A percentile compares a stretch with the other conserved stretches of the same genome.
Conservation (phyloP, 331 rosid genomes). For the Pyracantha coccinea region DNA sequence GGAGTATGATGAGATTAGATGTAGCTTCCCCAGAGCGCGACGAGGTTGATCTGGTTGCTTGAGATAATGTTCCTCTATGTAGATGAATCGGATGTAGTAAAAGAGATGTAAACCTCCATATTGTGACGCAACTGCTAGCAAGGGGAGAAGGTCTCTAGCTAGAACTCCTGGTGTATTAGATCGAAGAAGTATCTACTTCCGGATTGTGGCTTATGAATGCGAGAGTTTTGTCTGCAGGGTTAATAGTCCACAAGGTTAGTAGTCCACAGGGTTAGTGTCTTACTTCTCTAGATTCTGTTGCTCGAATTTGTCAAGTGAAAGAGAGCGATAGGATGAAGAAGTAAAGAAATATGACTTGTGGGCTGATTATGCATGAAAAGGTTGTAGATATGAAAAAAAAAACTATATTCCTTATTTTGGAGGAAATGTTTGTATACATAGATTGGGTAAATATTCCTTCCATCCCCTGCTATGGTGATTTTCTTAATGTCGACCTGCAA, state of each 20-base stretch:
- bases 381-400: no score
- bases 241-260: neutral
- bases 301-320: neutral
- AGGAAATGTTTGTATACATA: no score
- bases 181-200: neutral
- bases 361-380: no score
- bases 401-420: no score
- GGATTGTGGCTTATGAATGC: neutral
- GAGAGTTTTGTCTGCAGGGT: neutral
- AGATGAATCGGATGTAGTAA: neutral
- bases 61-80: slow-evolving; percentile 10
- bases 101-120: neutral
- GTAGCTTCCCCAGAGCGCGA: slow-evolving; percentile 70
- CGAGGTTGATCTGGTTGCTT: slow-evolving; percentile 80
- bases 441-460: no score
- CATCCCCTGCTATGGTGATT: no score
- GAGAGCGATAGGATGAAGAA: neutral
- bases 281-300: neutral
- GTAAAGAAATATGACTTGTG: neutral
- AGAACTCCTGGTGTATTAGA: neutral
- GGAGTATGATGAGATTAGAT: slow-evolving; percentile 88
- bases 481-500: no score
- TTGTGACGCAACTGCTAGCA: neutral
- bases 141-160: neutral
- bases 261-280: neutral